Base-by-base conservation (phyloP, 1,284 basidiomycete genomes). In the Cryptococcus amylolentus region DNA sequence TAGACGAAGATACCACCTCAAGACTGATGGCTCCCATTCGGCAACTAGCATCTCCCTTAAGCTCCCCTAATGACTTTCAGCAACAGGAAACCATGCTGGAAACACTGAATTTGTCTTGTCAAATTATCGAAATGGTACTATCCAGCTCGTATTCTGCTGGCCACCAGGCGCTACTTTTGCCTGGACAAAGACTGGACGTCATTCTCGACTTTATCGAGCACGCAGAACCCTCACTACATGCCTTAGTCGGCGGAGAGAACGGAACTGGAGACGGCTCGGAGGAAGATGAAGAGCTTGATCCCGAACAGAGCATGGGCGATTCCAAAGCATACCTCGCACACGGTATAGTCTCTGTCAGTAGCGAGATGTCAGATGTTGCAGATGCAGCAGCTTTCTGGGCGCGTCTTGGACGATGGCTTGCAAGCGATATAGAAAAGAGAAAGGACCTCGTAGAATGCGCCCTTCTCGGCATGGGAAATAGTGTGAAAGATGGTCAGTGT, bases 281-380 rank as follows among this genome's bases (percentile, higher is more conserved):
- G 3, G 49, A 51, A 18, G 55, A 56, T 8, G 57, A 58, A 26
- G n/a, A 9, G n/a, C 27, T 43, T 4, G 46, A 59, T 20, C 39
- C 18, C 26, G 43, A 54, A 14, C 63, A 89, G 68, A 80, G 81
- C 0, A 87, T 95, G 56, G 84, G 86, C 57, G 81, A 85, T 28
- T 88, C 88, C 75, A 97, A 95, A 78, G 88, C 86, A 0, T 87
- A 87, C 0, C 79, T 91, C 3, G 86, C 93, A 65, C 89, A 90
- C 65, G 84, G 86, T 1, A 81, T 96, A 16, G 90, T 97, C 13
- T 14, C 23, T 18, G 13, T 26, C 16, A 46, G 45, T 20, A 20
- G 27, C 45, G 45, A 46, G 26, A 8, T 31, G 16, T 9, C n/a
- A 28, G 10, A 8, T 31, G 16, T 10, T 8, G 7, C 45, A 23